These are phyloP conservation scores for Protomyces inundatus DNA, from an alignment of 1,139 yeast species.

Conservation along the genomic window DNA sequence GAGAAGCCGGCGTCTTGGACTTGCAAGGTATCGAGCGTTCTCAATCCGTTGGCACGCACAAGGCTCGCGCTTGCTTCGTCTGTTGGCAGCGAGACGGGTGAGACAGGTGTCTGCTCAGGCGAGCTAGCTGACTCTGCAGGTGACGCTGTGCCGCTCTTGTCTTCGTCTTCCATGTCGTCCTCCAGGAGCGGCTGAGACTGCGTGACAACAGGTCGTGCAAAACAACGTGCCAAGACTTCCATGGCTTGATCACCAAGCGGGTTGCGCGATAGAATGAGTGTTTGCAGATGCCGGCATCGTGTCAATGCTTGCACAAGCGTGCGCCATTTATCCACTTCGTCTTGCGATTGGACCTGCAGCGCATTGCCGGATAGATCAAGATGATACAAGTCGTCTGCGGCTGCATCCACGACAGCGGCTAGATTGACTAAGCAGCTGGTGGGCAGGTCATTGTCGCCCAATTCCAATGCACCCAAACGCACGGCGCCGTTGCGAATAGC, in stretches of 20 bases:
- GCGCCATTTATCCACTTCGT: not conserved
- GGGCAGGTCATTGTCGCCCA: not conserved
- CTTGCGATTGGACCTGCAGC: not conserved
- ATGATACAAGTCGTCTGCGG: not conserved
- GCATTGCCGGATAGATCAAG: not conserved
- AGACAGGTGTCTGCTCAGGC: too few species aligned
- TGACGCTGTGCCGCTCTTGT: too few species aligned
- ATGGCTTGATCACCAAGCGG: not conserved
- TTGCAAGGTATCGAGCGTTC: too few species aligned
- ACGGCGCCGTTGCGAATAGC: not conserved
- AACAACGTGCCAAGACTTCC: conserved; percentile 37
- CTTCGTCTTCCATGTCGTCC: too few species aligned
- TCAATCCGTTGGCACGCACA: too few species aligned
- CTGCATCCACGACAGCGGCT: not conserved
- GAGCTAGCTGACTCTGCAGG: too few species aligned
- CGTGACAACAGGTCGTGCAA: conserved; percentile 42
- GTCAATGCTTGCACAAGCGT: not conserved
- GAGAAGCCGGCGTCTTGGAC: not conserved
- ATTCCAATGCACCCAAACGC: not conserved
- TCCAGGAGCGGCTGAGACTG: not conserved
- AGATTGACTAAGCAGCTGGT: not conserved
- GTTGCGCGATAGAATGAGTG: conserved; percentile 1
- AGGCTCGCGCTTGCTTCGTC: too few species aligned
- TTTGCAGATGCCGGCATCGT: not conserved
- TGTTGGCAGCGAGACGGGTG: too few species aligned